Evolutionary conservation across 2,329 filamentous ascomycete species (phyloP).

Genomic region (Zymoseptoria brevis): DNA sequence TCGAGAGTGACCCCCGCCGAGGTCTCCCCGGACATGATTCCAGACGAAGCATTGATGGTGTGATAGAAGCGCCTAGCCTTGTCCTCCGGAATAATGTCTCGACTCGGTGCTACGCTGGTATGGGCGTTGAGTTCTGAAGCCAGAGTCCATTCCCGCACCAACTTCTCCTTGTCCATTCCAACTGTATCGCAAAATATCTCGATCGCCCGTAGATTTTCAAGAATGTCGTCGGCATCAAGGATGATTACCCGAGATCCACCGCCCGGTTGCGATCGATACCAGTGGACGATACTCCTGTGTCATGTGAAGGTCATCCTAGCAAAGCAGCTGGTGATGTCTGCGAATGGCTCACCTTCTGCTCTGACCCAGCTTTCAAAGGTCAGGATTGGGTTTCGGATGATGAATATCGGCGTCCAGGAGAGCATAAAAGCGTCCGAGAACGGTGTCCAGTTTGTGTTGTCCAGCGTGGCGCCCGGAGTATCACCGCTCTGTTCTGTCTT

Average conservation of each 20-base stretch:
- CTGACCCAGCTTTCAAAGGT: constrained; percentile 7
- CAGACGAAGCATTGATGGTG: not conserved
- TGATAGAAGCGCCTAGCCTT: not conserved
- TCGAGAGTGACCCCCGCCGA: not conserved
- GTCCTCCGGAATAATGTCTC: not conserved
- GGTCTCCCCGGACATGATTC: not conserved
- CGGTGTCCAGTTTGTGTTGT: not conserved
- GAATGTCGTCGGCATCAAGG: constrained; percentile 6
- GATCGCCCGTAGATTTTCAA: not conserved
- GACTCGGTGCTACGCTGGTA: not conserved
- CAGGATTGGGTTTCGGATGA: constrained; percentile 4
- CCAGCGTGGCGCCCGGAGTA: not conserved
- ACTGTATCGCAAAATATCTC: constrained; percentile 1
- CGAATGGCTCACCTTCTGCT: constrained; percentile 3
- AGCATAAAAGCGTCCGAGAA: constrained; percentile 5
- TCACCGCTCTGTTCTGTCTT: not conserved
- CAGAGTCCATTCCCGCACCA: constrained; percentile 1
- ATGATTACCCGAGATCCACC: not conserved
- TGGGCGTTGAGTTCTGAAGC: not conserved
- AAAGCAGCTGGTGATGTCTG: not conserved
- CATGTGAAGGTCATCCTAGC: not conserved
- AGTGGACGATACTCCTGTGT: constrained; percentile 4
- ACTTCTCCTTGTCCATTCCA: constrained; percentile 1
- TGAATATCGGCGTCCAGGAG: constrained; percentile 5
- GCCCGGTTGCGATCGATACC: constrained; percentile 1